Conservation (phyloP, 176 grass and related monocot genomes). For the Oryza brachyantha region DNA sequence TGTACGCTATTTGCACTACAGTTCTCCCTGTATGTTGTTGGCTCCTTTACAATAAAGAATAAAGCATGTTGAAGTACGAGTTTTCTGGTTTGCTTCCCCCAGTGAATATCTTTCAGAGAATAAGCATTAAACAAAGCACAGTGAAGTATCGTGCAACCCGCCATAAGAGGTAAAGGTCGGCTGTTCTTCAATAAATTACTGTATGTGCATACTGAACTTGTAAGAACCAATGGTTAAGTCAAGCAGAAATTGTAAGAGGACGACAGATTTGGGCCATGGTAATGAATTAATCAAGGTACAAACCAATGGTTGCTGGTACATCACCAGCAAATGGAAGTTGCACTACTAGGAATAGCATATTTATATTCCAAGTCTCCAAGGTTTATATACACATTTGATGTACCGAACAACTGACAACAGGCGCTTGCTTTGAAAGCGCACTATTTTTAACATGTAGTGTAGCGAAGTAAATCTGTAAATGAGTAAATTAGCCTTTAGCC, state of each 20-base stretch:
- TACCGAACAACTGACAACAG: background rate
- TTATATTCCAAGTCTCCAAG: background rate
- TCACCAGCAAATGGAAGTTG: background rate
- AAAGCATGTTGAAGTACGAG: slow-evolving; percentile 9
- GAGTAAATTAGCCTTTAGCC: too few species aligned
- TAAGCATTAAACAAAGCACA: background rate
- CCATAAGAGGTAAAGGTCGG: background rate
- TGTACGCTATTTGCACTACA: slow-evolving; percentile 13
- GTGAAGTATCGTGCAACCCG: background rate
- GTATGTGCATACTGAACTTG: background rate
- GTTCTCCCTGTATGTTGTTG: slow-evolving; percentile 8
- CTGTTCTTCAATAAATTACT: background rate
- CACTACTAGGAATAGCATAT: background rate
- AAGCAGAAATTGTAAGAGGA: background rate
- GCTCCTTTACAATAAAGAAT: slow-evolving; percentile 32
- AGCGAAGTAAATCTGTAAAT: too few species aligned
- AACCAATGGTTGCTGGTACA: background rate
- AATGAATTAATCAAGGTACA: background rate
- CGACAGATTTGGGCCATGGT: background rate
- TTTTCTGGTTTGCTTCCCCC: background rate
- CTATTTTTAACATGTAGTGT: background rate
- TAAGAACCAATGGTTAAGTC: background rate
- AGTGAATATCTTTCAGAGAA: background rate
- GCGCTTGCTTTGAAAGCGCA: background rate
- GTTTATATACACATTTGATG: background rate